These are phyloP conservation scores for Pseudomassariella vexata DNA, from an alignment of 2,329 filamentous ascomycete species.

Conservation along the genomic window DNA sequence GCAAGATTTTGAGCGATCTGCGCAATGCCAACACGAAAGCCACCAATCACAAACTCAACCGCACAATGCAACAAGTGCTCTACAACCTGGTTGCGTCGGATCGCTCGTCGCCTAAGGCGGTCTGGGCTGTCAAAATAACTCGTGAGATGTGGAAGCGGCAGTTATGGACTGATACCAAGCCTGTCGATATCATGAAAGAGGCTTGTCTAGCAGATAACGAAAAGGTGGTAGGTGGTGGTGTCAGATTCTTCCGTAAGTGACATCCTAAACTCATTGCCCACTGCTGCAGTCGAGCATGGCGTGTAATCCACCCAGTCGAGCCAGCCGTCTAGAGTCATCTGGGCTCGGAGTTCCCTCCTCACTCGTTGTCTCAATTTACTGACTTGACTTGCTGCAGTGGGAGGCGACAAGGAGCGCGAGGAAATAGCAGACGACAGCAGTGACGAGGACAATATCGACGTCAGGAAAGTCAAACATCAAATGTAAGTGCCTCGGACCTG, in stretches of 20 bases:
- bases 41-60: constrained; percentile 88
- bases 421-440: constrained; percentile 86
- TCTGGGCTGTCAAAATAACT: constrained; percentile 95
- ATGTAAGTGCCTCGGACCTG: no score
- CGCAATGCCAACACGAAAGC: constrained; percentile 80
- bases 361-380: no score
- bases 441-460: constrained; percentile 72
- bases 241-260: constrained; percentile 92
- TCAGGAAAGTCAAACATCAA: constrained; percentile 78
- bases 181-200: constrained; percentile 98
- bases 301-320: no score
- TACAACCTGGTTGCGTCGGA: constrained; percentile 89
- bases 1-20: constrained; percentile 86
- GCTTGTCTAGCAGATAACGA: constrained; percentile 84
- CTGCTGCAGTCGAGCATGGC: no score
- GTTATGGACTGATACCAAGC: constrained; percentile 89
- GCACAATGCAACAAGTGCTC: constrained; percentile 85
- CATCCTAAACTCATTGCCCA: no score
- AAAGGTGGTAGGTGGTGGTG: constrained; percentile 82
- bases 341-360: no score
- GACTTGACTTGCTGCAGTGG: no score
- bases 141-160: constrained; percentile 95
- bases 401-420: constrained; percentile 92
- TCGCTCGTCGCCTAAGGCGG: constrained; percentile 73
- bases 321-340: no score